phyloP scores from a whole-genome alignment of 106 monocot species.

The Posidonia australis region DNA sequence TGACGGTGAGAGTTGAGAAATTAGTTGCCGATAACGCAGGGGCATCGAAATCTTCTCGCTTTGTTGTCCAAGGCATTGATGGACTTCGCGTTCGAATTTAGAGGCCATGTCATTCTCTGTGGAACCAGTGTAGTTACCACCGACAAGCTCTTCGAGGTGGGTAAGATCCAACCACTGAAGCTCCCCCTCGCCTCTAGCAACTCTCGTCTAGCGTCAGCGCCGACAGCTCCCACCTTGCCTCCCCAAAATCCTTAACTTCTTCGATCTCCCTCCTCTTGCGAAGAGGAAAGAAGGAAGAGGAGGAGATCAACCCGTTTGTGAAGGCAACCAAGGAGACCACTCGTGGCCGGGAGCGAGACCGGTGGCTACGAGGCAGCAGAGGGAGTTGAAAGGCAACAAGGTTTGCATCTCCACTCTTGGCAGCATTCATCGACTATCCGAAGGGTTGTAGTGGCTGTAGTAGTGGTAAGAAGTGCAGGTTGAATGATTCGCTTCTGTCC shows the following conservation, averaged over 20 bases:
- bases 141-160: conserved; percentile 42
- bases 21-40: conserved; percentile 68
- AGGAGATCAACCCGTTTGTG: conserved; percentile 11
- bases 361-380: not conserved
- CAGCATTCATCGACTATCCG: not conserved
- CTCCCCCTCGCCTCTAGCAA: conserved; percentile 33
- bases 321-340: conserved; percentile 13
- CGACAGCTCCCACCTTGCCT: not conserved
- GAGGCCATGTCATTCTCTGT: conserved; percentile 13
- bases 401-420: not conserved
- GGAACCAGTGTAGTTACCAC: conserved; percentile 10
- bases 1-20: conserved; percentile 62
- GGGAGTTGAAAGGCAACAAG: not conserved
- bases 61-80: conserved; percentile 39
- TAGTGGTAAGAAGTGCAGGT: conserved; percentile 44
- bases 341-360: conserved; percentile 5
- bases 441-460: not conserved
- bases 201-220: not conserved
- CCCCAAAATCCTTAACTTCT: not conserved
- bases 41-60: conserved; percentile 69
- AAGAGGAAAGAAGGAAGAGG: not conserved
- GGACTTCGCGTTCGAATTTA: conserved; percentile 41
- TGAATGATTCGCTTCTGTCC: conserved; percentile 45
- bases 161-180: conserved; percentile 41
- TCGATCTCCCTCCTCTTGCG: conserved; percentile 3